Evolutionary conservation across 768 basidiomycete species (phyloP), one percentile per base, ranked within the genome.

Genomic region (Termitomyces sp.): DNA sequence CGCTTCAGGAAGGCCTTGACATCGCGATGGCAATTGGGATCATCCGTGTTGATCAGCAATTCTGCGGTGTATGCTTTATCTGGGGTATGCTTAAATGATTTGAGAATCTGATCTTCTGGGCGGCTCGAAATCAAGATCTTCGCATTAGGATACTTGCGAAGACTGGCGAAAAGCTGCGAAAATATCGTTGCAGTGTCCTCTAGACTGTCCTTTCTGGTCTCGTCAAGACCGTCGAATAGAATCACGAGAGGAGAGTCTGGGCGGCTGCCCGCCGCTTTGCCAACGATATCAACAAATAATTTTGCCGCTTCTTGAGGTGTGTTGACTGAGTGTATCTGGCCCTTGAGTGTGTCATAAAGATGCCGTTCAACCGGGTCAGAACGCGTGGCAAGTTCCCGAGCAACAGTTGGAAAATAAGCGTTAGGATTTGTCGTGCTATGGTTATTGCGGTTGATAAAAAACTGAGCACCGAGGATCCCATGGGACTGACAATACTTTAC

Each of bases 121-220:
- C 65, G 57, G 42, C 65, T 65, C 2, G 65, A 63, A 42, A 65
- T 55, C 20, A 64, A 56, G 37, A 65, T 42, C 32, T 63, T 63
- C 46, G 57, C 62, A n/a, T 61, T 64, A 3, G 34, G 54, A 32
- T 53, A 56, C 14, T 37, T 14, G 4, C 26, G 20, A 2, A 61
- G 55, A 8, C 30, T 39, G 18, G 39, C 6, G 20, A 62, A 62
- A 20, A 62, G 47, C 18, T 27, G 20, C 2, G 64, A 61, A 46
- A 65, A 63, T 39, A 61, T 58, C 0, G 22, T 27, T 9, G 61
- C 60, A 2, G 57, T 62, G 30, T 52, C 42, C n/a, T 43, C 20
- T 0, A 64, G 61, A 27, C 34, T 48, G 1, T 30, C 30, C 30
- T 30, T 30, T 7, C 3, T 30, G 3, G 30, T 30, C 30, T 30